A percentile compares a stretch with the other conserved stretches of the same genome.
Evolutionary conservation across 169 alveolate species (phyloP).

Genomic region (Cryptosporidium xiaoi): DNA sequence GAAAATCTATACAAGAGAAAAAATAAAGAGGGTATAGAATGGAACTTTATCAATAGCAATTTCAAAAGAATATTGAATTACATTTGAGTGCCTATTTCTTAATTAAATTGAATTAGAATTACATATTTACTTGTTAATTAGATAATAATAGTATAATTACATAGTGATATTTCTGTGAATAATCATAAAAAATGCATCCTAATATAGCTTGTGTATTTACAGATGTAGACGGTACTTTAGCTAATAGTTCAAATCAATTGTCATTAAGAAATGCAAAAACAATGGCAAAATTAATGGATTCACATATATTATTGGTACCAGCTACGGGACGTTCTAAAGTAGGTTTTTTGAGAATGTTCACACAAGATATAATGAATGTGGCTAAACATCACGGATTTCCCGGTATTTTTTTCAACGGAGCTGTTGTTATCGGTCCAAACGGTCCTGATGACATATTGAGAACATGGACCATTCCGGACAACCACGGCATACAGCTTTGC

Average conservation of each 20-base stretch:
- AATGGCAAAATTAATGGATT: slow-evolving; percentile 37
- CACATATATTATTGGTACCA: slow-evolving; percentile 54
- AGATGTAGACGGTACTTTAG: slow-evolving; percentile 70
- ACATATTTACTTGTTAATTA: too few species aligned
- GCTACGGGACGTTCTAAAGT: slow-evolving; percentile 71
- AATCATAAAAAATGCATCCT: slow-evolving; percentile 6
- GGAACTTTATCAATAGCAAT: too few species aligned
- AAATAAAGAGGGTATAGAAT: too few species aligned
- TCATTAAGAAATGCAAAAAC: slow-evolving; percentile 58
- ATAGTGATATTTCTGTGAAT: too few species aligned
- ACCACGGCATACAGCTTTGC: slow-evolving; percentile 42
- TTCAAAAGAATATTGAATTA: too few species aligned
- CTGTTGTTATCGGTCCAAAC: slow-evolving; percentile 68
- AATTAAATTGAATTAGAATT: too few species aligned
- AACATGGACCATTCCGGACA: slow-evolving; percentile 68
- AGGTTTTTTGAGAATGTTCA: slow-evolving; percentile 55
- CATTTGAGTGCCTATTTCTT: too few species aligned
- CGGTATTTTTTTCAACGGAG: slow-evolving; percentile 67
- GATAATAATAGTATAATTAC: too few species aligned
- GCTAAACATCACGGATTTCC: slow-evolving; percentile 73
- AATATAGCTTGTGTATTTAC: slow-evolving; percentile 60
- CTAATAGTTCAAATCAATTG: slow-evolving; percentile 32
- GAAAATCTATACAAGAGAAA: too few species aligned
- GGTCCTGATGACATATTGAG: slow-evolving; percentile 46
- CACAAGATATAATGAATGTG: slow-evolving; percentile 60